A percentile compares a stretch with the other conserved stretches of the same genome.
These are phyloP conservation scores for Stephania japonica DNA, from an alignment of 164 flowering plant species.

Conservation along the genomic window DNA sequence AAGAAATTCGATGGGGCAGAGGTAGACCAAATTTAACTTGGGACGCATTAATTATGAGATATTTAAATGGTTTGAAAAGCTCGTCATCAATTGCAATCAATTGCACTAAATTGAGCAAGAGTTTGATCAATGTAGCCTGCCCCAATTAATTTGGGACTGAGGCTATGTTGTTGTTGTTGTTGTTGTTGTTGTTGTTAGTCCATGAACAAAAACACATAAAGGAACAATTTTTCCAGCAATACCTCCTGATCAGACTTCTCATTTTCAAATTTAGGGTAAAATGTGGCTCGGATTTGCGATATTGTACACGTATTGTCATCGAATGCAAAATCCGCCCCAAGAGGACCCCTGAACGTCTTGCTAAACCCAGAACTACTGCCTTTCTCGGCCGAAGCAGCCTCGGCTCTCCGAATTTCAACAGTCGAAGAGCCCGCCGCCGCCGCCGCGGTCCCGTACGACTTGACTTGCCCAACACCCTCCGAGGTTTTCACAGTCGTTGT, in stretches of 20 bases:
- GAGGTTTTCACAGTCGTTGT: slow-evolving; percentile 24
- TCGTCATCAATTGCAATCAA: too few species aligned
- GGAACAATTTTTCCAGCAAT: not conserved
- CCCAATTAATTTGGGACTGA: too few species aligned
- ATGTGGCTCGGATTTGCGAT: slow-evolving; percentile 87
- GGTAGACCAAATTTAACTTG: too few species aligned
- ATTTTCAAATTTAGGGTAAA: slow-evolving; percentile 96
- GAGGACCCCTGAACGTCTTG: slow-evolving; percentile 36
- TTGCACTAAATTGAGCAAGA: too few species aligned
- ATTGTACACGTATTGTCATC: slow-evolving; percentile 54
- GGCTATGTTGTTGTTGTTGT: too few species aligned
- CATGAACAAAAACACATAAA: too few species aligned
- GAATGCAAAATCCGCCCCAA: slow-evolving; percentile 52
- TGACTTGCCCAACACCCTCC: slow-evolving; percentile 40
- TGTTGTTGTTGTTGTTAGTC: too few species aligned
- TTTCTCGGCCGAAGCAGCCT: slow-evolving; percentile 18
- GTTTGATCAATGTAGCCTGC: too few species aligned
- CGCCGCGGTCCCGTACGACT: slow-evolving; percentile 53
- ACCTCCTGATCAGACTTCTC: slow-evolving; percentile 99
- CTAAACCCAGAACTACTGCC: slow-evolving; percentile 27
- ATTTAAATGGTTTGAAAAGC: too few species aligned
- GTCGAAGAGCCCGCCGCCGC: slow-evolving; percentile 34
- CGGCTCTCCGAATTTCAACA: slow-evolving; percentile 19
- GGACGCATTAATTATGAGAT: too few species aligned
- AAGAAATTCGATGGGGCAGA: not conserved